Conservation (phyloP, 2,329 filamentous ascomycete species). For the Sporothrix brunneoviolacea region DNA sequence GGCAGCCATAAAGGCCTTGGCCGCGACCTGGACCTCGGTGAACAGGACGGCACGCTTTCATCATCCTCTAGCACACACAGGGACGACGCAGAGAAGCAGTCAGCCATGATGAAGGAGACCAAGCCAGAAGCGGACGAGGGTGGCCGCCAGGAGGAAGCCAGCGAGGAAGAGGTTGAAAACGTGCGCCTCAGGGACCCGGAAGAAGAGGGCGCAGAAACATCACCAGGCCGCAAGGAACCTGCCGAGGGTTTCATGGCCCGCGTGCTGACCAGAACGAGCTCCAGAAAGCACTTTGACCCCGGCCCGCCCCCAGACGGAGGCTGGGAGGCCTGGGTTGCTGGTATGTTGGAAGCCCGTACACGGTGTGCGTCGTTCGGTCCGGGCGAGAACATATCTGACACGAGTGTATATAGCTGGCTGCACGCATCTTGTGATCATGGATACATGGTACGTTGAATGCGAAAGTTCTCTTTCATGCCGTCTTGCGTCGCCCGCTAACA, state of each 20-base stretch:
- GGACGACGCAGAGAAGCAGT: background rate
- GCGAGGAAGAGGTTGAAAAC: no score
- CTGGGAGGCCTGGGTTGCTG: slow-evolving; percentile 38
- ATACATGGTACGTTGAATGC: no score
- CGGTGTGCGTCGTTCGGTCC: no score
- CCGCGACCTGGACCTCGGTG: background rate
- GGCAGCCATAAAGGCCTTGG: background rate
- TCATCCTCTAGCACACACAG: slow-evolving; percentile 1
- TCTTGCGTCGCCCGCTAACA: background rate
- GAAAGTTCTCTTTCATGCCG: slow-evolving; percentile 6
- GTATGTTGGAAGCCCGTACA: slow-evolving; percentile 31
- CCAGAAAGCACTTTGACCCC: slow-evolving; percentile 24
- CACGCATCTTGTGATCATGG: slow-evolving; percentile 42
- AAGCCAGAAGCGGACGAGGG: background rate
- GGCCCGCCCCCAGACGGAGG: slow-evolving; percentile 48
- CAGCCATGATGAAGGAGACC: background rate
- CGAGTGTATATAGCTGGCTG: slow-evolving; percentile 32
- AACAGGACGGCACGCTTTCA: background rate
- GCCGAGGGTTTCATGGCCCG: slow-evolving; percentile 25
- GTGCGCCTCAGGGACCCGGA: no score
- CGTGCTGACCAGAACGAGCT: slow-evolving; percentile 35
- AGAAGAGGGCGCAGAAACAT: no score
- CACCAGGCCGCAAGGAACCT: no score
- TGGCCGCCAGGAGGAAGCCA: background rate
- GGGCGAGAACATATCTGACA: background rate